phyloP scores from a whole-genome alignment of 2,329 filamentous ascomycete species.

The Tolypocladium guangdongense region DNA sequence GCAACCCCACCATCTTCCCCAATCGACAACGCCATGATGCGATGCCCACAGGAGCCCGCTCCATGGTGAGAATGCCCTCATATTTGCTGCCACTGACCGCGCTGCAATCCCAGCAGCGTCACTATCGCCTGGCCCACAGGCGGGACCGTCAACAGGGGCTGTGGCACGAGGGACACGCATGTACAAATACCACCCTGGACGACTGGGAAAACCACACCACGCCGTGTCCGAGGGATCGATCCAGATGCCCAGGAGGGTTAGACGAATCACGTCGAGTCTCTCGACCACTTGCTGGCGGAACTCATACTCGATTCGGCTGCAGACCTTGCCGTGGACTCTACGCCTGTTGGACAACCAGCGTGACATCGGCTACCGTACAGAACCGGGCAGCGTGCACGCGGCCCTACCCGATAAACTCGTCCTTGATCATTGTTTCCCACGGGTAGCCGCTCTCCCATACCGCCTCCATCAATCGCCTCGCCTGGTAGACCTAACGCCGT shows the following conservation, averaged over 20 bases:
- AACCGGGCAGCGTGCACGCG: not conserved
- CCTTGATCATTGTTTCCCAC: constrained; percentile 57
- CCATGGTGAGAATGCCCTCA: not conserved
- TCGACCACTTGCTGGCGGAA: not conserved
- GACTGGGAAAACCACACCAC: not conserved
- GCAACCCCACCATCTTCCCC: not conserved
- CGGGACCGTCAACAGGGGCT: not conserved
- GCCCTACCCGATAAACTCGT: constrained; percentile 54
- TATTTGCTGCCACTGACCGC: too few relatives aligned
- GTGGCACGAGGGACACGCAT: not conserved
- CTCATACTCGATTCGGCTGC: not conserved
- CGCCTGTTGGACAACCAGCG: not conserved
- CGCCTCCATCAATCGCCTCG: constrained; percentile 53
- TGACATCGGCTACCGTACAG: not conserved
- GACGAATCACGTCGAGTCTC: too few relatives aligned
- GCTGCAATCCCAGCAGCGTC: not conserved
- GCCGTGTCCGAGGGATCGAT: not conserved
- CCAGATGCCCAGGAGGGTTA: too few relatives aligned
- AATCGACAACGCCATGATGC: not conserved
- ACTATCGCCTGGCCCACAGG: not conserved
- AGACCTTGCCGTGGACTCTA: not conserved
- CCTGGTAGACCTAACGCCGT: constrained; percentile 38
- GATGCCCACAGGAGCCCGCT: too few relatives aligned
- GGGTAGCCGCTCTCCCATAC: constrained; percentile 58
- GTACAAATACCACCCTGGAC: too few relatives aligned